A percentile compares a stretch with the other conserved stretches of the same genome.
Evolutionary conservation across 176 grass and related monocot genomes (phyloP).

Genomic region (Elymus sibiricus): DNA sequence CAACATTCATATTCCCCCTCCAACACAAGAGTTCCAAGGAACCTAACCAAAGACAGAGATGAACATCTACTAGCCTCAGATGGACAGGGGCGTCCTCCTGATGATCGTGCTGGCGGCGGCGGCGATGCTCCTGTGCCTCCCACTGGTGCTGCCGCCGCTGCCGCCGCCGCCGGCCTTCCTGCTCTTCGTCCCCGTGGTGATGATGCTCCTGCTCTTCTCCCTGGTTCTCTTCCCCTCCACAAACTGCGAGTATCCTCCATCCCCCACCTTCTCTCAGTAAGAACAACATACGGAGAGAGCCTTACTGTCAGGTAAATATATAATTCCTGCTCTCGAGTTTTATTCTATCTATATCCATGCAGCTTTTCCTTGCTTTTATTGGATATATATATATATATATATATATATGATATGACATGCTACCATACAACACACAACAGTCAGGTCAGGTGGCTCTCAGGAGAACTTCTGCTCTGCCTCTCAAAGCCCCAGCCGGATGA

Average conservation of each 20-base stretch:
- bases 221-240: slow-evolving; percentile 37
- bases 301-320: background rate
- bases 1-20: background rate
- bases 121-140: slow-evolving; percentile 49
- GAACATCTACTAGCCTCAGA: background rate
- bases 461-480: slow-evolving; percentile 62
- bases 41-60: background rate
- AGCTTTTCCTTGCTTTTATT: slow-evolving; percentile 22
- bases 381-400: slow-evolving; percentile 33
- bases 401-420: background rate
- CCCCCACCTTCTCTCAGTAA: background rate
- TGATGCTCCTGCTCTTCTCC: slow-evolving; percentile 63
- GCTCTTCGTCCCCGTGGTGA: slow-evolving; percentile 61
- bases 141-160: slow-evolving; percentile 62
- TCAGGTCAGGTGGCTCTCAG: slow-evolving; percentile 8
- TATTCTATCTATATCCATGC: slow-evolving; percentile 2
- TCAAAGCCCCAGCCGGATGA: slow-evolving; percentile 1
- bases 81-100: slow-evolving; percentile 20
- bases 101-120: slow-evolving; percentile 23
- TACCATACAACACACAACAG: slow-evolving; percentile 18
- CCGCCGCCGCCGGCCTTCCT: slow-evolving; percentile 49
- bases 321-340: background rate
- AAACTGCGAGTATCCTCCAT: background rate
- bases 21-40: background rate
- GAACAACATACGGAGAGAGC: background rate